These are phyloP conservation scores for Fraxinus greggii DNA, from an alignment of 305 asterid genomes.

Conservation along the genomic window DNA sequence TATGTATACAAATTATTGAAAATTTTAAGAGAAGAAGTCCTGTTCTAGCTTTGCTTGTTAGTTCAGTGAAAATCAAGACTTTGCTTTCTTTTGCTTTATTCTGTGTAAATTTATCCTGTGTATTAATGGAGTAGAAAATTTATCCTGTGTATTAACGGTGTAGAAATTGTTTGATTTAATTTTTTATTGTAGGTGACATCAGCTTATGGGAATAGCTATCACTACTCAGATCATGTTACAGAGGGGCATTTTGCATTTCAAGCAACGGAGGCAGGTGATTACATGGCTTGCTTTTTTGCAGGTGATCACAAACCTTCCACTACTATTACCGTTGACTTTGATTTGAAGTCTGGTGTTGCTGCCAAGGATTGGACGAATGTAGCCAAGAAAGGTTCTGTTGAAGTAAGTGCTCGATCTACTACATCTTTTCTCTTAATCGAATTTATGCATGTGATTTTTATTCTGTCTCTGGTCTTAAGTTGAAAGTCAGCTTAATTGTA, in stretches of 20 bases:
- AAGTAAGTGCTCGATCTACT: constrained; percentile 48
- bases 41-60: not conserved
- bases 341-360: constrained; percentile 92
- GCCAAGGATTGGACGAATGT: constrained; percentile 92
- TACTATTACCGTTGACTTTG: constrained; percentile 66
- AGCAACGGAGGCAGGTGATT: constrained; percentile 78
- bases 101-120: not conserved
- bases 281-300: constrained; percentile 86
- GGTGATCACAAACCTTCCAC: constrained; percentile 62
- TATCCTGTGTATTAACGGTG: not conserved
- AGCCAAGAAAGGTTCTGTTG: constrained; percentile 94
- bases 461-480: constrained; percentile 13
- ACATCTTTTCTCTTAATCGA: not conserved
- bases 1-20: not conserved
- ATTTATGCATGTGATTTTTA: not conserved
- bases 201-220: constrained; percentile 76
- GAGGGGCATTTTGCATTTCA: constrained; percentile 87
- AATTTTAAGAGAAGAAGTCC: not conserved
- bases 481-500: not conserved
- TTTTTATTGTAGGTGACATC: constrained; percentile 70
- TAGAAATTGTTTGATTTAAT: not conserved
- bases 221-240: constrained; percentile 63
- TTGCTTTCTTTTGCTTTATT: not conserved
- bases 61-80: not conserved
- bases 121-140: not conserved